These are phyloP conservation scores for Agrocybe chaxingu DNA, from an alignment of 768 basidiomycete genomes.

Conservation along the genomic window DNA sequence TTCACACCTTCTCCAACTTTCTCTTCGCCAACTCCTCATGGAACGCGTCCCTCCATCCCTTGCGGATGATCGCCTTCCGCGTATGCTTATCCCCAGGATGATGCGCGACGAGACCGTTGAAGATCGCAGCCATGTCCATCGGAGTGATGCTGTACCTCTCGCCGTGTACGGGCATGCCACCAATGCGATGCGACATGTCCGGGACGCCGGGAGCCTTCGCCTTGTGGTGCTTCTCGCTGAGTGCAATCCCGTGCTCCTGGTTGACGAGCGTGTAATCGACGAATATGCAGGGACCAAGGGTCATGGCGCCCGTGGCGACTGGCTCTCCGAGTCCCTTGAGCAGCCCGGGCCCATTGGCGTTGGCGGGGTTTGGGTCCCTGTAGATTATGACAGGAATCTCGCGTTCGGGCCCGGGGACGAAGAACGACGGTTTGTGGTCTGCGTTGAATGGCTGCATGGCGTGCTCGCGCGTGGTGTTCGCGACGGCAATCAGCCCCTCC, in stretches of 20 bases:
- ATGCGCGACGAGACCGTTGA: not conserved
- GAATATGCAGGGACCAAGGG: conserved; percentile 5
- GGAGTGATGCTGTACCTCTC: not conserved
- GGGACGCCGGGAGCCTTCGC: no score
- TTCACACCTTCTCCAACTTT: not conserved
- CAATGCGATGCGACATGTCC: no score
- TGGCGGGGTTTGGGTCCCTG: not conserved
- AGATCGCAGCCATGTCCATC: not conserved
- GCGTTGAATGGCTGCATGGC: conserved; percentile 9
- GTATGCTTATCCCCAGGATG: not conserved
- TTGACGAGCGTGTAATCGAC: not conserved
- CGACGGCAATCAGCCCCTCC: conserved; percentile 3
- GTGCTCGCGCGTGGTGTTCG: conserved; percentile 2
- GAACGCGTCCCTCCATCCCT: conserved; percentile 1
- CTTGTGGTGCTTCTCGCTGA: no score
- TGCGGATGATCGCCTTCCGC: not conserved
- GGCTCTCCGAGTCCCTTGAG: conserved; percentile 1
- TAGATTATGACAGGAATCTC: conserved; percentile 4
- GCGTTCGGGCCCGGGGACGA: not conserved
- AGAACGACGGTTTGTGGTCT: conserved; percentile 2
- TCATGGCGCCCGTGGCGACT: conserved; percentile 6
- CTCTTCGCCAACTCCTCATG: not conserved
- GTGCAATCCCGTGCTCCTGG: no score
- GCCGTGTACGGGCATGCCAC: not conserved
- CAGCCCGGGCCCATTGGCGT: no score